Base-by-base conservation (phyloP, 2,329 filamentous ascomycete species). In the Hypoxylon sp. region DNA sequence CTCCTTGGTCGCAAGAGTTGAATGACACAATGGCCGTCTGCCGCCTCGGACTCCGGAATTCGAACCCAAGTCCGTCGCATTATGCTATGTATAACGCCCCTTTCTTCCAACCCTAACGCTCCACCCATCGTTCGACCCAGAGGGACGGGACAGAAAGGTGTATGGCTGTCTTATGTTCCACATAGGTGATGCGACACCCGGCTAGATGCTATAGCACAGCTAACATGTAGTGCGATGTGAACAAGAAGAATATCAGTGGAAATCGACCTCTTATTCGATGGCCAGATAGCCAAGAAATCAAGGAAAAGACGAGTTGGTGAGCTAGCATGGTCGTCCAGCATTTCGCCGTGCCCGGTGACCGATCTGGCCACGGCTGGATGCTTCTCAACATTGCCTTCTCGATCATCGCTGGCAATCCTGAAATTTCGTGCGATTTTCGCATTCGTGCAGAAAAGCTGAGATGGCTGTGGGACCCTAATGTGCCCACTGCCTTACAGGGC, bases 341-440 rank as follows among this genome's bases (percentile, higher is more conserved):
- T 53, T 19, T 59, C 35, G 53, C 56, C 46, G 53, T 53, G 45
- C 51, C 49, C 53, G 49, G 49, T 35, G 45, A 46, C 46, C 56
- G 52, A 57, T 56, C 52, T 56, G 30, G 52, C 42, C 49, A 46
- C 56, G 56, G 56, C 38, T 59, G 23, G 49, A 48, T 54, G 53
- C 56, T 45, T 59, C 29, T 44, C 19, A 51, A 48, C 43, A 54
- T 57, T 53, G 42, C 32, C 30, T 30, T 50, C 34, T 54, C 49
- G 49, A 57, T 59, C 47, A 53, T 20, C 46, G 45, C 37, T 53
- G 56, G 49, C 56, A 34, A 23, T 26, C 53, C 49, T 57, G 48
- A n/a, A 53, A 53, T 57, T 51, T 59, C 49, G 34, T 43, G 20
- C 35, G n/a, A 19, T 57, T 57, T 46, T 54, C 53, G 52, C 53